Base-by-base conservation (phyloP, 2,329 filamentous ascomycete species). In the Metarhizium guizhouense region DNA sequence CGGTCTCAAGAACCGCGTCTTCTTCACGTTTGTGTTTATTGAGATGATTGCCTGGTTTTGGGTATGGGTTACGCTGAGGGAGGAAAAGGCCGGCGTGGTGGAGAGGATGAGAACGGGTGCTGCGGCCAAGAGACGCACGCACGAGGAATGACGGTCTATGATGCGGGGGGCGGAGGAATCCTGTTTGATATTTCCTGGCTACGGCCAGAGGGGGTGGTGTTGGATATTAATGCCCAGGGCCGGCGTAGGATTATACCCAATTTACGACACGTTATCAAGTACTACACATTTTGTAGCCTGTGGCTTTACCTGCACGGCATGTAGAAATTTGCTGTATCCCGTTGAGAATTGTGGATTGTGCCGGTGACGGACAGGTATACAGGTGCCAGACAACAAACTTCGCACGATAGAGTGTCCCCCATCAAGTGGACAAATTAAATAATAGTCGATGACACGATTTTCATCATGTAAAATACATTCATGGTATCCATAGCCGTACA, bases 31-130 rank as follows among this genome's bases (percentile, higher is more conserved):
- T 71, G 84, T 84, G 8, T 94, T 96, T 64, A 67, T 95, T 66
- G 92, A 96, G 75, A 82, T 90, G 68, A 77, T 90, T 61, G 80
- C 81, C 58, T 96, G 91, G 90, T 91, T 95, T 70, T 96, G 91
- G 91, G 84, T 83, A 29, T 90, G 84, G 78, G 77, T 86, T 34
- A 87, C 83, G 4, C 69, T 90, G 63, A 76, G 83, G 53, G 87
- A 90, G 64, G 87, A 90, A 74, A 66, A 73, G n/a, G 60, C 64
- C 4, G 71, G 68, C 20, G 65, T 81, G 3, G 56, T 74, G 10
- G 64, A 64, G 7, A 72, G 70, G 59, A 74, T 75, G 65, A 57
- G 49, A 25, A 68, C 65, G 60, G 67, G 47, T 25, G 32, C 52
- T 38, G 43, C 45, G 20, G 40, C 34, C 29, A 18, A 38, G 47